phyloP scores from a whole-genome alignment of 257 asterid species.

The Ehretia macrophylla region DNA sequence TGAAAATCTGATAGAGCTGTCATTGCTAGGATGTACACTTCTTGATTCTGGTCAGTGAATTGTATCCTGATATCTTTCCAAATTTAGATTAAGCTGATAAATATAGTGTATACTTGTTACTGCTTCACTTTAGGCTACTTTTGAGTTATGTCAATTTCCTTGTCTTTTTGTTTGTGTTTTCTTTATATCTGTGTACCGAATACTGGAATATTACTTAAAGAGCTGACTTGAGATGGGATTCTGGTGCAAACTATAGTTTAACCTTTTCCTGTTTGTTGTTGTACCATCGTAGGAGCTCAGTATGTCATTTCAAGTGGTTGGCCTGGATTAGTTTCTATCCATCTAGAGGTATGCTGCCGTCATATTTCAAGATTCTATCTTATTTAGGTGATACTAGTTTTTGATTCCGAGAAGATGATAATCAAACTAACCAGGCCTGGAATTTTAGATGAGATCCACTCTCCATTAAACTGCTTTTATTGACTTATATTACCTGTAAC shows the following conservation, averaged over 20 bases:
- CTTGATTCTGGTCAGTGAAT: conserved; percentile 55
- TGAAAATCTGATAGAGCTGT: conserved; percentile 52
- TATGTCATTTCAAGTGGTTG: conserved; percentile 69
- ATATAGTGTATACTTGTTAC: neutral
- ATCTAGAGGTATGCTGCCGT: conserved; percentile 59
- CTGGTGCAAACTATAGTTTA: conserved; percentile 6
- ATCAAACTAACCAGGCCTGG: no score
- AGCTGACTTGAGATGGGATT: neutral
- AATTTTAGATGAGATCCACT: no score
- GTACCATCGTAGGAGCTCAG: conserved; percentile 56
- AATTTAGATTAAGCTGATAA: neutral
- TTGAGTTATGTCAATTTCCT: no score
- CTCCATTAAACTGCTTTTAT: no score
- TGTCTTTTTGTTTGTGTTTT: no score
- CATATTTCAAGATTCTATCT: conserved; percentile 4
- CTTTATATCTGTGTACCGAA: neutral
- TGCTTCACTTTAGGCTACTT: neutral
- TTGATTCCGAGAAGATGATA: no score
- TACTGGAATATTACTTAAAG: neutral
- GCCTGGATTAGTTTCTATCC: conserved; percentile 78
- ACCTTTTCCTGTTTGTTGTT: conserved; percentile 6
- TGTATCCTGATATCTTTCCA: neutral
- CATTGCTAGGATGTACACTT: conserved; percentile 70
- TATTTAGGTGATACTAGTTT: neutral
- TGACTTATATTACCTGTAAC: no score